A percentile compares a stretch with the other conserved stretches of the same genome.
phyloP scores from a whole-genome alignment of 2,329 filamentous ascomycete genomes.

The Immersiporthe knoxdaviesiana region DNA sequence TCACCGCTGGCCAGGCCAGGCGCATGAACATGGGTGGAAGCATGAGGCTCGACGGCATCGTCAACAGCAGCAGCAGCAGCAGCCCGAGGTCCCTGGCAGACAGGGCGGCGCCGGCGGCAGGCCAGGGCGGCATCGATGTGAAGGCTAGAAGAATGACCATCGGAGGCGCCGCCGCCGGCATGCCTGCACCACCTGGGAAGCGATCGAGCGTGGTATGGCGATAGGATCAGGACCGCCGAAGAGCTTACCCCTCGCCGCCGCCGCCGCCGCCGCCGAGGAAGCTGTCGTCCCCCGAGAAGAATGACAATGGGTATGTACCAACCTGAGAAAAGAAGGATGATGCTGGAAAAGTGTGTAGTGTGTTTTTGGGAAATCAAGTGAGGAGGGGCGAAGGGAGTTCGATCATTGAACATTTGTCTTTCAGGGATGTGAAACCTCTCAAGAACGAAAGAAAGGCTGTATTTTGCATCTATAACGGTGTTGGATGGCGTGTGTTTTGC shows the following conservation, averaged over 20 bases:
- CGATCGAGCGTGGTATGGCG: conserved; percentile 35
- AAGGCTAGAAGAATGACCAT: conserved; percentile 49
- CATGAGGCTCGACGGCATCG: conserved; percentile 36
- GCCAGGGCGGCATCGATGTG: conserved; percentile 31
- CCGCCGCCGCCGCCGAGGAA: conserved; percentile 23
- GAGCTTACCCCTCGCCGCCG: conserved; percentile 26
- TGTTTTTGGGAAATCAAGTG: not conserved
- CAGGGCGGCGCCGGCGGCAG: conserved; percentile 20
- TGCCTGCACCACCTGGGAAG: conserved; percentile 21
- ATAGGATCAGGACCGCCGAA: conserved; percentile 31
- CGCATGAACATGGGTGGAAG: conserved; percentile 59
- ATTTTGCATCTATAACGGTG: conserved; percentile 13
- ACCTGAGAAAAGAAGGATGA: not conserved
- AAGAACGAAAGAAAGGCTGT: not conserved
- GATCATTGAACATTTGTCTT: not conserved
- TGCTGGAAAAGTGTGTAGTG: not conserved
- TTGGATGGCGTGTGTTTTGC: not conserved
- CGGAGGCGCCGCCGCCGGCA: conserved; percentile 39
- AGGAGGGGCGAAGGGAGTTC: not conserved
- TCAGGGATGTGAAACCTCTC: not conserved
- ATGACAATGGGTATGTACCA: conserved; percentile 6
- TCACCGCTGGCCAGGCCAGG: conserved; percentile 60
- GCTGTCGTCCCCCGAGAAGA: conserved; percentile 9
- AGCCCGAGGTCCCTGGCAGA: conserved; percentile 27
- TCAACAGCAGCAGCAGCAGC: no score